These are phyloP conservation scores for Conticribra guillardii DNA, from an alignment of 108 stramenopile species.

Conservation along the genomic window DNA sequence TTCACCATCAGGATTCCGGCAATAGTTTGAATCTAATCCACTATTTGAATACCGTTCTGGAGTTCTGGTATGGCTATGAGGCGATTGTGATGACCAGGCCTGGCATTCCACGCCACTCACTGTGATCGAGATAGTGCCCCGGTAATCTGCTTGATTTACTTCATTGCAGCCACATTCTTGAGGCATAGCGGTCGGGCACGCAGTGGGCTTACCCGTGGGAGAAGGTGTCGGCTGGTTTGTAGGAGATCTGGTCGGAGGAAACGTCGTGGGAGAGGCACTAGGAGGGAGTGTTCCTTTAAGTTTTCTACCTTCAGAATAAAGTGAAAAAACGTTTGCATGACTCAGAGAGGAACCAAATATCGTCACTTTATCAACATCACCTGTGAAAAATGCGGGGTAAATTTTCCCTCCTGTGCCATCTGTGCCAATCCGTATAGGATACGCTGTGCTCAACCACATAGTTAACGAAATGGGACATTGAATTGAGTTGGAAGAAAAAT, in stretches of 20 bases:
- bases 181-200: neutral
- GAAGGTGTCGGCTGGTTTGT: neutral
- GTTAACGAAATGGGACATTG: too few relatives aligned
- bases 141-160: constrained; percentile 7
- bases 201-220: neutral
- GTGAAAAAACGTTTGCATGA: constrained; percentile 7
- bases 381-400: constrained; percentile 1
- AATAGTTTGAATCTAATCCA: constrained; percentile 5
- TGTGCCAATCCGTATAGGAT: neutral
- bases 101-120: neutral
- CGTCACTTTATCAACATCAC: neutral
- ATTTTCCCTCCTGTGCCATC: neutral
- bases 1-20: constrained; percentile 14
- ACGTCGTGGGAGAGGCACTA: neutral
- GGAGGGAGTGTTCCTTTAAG: neutral
- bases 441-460: neutral
- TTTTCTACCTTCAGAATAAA: neutral
- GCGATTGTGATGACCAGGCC: neutral
- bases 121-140: neutral
- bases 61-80: constrained; percentile 1
- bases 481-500: too few relatives aligned
- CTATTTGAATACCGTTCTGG: neutral
- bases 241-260: neutral
- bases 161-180: constrained; percentile 2
- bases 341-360: neutral